Percentiles rank a stretch among this genome's conserved stretches.
These are phyloP conservation scores for Mycosphaerella arachidis DNA, from an alignment of 2,329 filamentous ascomycete genomes.

Conservation along the genomic window DNA sequence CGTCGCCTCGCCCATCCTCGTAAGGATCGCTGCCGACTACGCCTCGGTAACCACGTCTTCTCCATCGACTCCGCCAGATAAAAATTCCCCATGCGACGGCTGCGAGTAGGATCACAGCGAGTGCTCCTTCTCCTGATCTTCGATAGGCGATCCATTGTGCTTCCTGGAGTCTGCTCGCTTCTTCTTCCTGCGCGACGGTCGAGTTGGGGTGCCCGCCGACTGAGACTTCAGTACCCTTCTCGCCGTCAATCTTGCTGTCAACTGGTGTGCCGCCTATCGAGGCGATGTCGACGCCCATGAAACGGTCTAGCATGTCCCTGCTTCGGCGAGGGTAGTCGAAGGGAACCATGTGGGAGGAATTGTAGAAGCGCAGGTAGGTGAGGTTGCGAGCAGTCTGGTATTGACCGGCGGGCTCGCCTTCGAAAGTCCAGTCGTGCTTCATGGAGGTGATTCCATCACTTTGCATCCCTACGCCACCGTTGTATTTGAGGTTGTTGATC, in stretches of 20 bases:
- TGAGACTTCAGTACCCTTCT: slow-evolving; percentile 72
- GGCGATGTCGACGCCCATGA: slow-evolving; percentile 88
- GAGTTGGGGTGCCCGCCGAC: slow-evolving; percentile 67
- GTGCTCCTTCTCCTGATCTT: slow-evolving; percentile 77
- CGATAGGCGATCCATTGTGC: slow-evolving; percentile 88
- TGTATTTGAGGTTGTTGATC: slow-evolving; percentile 88
- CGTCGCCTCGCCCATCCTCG: slow-evolving; percentile 44
- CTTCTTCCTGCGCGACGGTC: slow-evolving; percentile 61
- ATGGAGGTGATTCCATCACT: slow-evolving; percentile 82
- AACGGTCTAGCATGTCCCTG: slow-evolving; percentile 94
- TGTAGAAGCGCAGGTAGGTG: slow-evolving; percentile 92
- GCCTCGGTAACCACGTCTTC: slow-evolving; percentile 43
- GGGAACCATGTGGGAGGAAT: slow-evolving; percentile 96
- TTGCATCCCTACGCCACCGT: slow-evolving; percentile 87
- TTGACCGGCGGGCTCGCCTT: slow-evolving; percentile 79
- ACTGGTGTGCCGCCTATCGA: slow-evolving; percentile 76
- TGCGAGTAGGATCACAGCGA: slow-evolving; percentile 73
- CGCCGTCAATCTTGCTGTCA: slow-evolving; percentile 78
- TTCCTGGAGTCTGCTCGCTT: slow-evolving; percentile 69
- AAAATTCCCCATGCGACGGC: slow-evolving; percentile 71
- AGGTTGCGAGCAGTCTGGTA: slow-evolving; percentile 94
- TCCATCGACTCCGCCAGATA: slow-evolving; percentile 54
- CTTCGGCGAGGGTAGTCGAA: slow-evolving; percentile 84
- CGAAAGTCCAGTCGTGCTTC: slow-evolving; percentile 90
- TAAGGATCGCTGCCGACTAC: slow-evolving; percentile 34